A percentile compares a stretch with the other conserved stretches of the same genome.
Conservation (phyloP, 805 yeast genomes). For the Candida anglica region DNA sequence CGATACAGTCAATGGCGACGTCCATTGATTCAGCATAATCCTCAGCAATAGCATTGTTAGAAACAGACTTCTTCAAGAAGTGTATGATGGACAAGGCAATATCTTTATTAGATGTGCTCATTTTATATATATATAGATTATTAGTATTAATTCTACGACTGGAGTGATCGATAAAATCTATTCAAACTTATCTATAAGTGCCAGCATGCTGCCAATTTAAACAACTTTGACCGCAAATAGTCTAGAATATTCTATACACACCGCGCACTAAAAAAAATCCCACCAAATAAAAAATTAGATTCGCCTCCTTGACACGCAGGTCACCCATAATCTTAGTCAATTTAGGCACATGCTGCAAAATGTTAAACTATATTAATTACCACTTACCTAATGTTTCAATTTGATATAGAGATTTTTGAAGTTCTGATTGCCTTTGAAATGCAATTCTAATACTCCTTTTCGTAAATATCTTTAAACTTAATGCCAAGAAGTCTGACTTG, state of each 20-base stretch:
- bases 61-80: constrained; percentile 58
- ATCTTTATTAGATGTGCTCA: constrained; percentile 54
- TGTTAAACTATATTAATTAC: too few species aligned
- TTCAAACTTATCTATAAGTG: background rate
- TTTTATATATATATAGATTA: too few species aligned
- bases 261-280: background rate
- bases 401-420: background rate
- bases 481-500: constrained; percentile 38
- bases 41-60: constrained; percentile 60
- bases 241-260: constrained; percentile 6
- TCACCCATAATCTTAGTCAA: too few species aligned
- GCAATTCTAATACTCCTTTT: constrained; percentile 5
- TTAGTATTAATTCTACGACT: too few species aligned
- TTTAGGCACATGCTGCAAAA: too few species aligned
- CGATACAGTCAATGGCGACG: constrained; percentile 89
- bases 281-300: background rate
- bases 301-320: too few species aligned
- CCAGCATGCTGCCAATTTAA: background rate
- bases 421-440: constrained; percentile 2
- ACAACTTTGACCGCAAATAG: background rate
- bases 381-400: too few species aligned
- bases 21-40: constrained; percentile 88
- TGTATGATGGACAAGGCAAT: constrained; percentile 71
- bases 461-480: constrained; percentile 31
- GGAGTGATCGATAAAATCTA: background rate